phyloP scores from a whole-genome alignment of 345 rosid genomes.

The Eucalyptus rudis region DNA sequence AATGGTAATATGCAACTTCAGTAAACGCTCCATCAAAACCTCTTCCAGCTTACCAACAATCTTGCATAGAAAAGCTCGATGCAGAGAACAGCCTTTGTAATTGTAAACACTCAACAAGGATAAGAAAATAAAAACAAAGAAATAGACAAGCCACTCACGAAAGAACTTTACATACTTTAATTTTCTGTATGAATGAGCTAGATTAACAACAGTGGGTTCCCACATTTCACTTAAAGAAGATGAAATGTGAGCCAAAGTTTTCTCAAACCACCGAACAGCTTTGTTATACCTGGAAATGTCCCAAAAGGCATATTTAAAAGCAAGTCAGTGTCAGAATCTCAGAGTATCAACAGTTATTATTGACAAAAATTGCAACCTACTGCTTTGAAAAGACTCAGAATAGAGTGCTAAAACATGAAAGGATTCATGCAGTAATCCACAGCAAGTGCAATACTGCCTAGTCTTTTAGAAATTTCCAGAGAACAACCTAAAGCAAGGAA shows the following conservation, averaged over 20 bases:
- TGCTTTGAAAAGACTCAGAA: not conserved
- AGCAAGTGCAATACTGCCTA: not conserved
- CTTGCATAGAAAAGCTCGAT: not conserved
- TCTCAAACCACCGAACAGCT: slow-evolving; percentile 80
- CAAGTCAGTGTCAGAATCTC: not conserved
- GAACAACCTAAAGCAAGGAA: not conserved
- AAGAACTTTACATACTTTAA: slow-evolving; percentile 38
- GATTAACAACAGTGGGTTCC: slow-evolving; percentile 89
- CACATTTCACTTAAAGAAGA: slow-evolving; percentile 62
- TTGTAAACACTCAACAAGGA: not conserved
- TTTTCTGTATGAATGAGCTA: slow-evolving; percentile 84
- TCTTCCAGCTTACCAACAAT: not conserved
- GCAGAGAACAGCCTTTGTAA: not conserved
- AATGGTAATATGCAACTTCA: not conserved
- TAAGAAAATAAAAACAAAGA: not conserved
- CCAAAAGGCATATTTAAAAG: not conserved
- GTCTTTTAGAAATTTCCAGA: not conserved
- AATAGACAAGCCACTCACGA: not conserved
- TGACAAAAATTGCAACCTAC: not conserved
- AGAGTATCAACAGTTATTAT: not conserved
- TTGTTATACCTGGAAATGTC: slow-evolving; percentile 63
- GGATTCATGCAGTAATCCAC: not conserved
- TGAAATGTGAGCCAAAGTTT: slow-evolving; percentile 75
- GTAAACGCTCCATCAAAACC: not conserved
- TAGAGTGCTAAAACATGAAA: not conserved